Percentiles rank a stretch among this genome's conserved stretches.
Evolutionary conservation across 1,284 basidiomycete species (phyloP).

Genomic region (Ganoderma multipileum): DNA sequence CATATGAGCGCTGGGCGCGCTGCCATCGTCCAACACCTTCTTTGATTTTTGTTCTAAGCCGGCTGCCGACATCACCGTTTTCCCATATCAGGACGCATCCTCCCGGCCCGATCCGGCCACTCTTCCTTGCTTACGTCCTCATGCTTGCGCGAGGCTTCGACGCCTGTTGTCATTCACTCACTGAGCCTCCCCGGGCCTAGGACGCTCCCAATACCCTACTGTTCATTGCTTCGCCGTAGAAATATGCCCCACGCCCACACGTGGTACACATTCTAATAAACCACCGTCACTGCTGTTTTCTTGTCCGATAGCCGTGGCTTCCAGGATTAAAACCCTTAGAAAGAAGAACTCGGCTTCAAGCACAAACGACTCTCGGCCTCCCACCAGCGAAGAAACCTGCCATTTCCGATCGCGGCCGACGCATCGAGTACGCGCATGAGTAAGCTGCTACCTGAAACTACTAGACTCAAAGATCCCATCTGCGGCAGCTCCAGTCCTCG

Average conservation of each 20-base stretch:
- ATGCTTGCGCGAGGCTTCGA: slow-evolving; percentile 8
- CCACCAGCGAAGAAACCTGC: not conserved
- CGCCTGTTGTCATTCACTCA: not conserved
- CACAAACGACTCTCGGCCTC: not conserved
- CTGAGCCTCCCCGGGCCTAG: no score
- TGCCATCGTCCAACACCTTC: slow-evolving; percentile 11
- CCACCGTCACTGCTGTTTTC: no score
- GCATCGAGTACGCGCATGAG: slow-evolving; percentile 2
- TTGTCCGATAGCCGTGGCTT: not conserved
- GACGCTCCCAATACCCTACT: no score
- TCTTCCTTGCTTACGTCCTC: slow-evolving; percentile 25
- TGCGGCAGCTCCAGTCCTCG: not conserved
- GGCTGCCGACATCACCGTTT: slow-evolving; percentile 18
- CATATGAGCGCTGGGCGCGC: slow-evolving; percentile 22
- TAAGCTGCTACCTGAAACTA: not conserved
- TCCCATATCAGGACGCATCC: slow-evolving; percentile 15
- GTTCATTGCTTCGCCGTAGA: no score
- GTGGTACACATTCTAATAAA: no score
- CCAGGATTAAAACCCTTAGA: not conserved
- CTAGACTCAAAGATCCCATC: not conserved
- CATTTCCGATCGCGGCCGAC: slow-evolving; percentile 12
- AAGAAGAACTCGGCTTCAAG: not conserved
- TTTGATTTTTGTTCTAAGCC: slow-evolving; percentile 16
- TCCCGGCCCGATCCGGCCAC: slow-evolving; percentile 21
- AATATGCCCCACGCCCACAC: no score